Evolutionary conservation across 495 filamentous ascomycete species (phyloP).

Genomic region (Hypoxylon fuscum): DNA sequence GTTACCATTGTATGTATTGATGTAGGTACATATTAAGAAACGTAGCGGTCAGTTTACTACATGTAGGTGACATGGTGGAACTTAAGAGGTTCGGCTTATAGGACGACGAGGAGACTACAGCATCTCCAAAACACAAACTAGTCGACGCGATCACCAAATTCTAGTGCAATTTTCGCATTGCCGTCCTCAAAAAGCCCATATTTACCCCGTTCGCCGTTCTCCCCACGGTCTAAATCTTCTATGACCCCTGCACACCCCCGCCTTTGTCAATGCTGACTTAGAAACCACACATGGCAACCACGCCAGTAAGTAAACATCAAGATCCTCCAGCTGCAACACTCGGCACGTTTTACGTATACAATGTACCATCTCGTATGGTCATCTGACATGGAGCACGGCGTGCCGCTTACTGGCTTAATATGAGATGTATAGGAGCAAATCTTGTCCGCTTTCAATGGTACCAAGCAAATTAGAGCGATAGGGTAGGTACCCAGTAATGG

Average conservation of each 20-base stretch:
- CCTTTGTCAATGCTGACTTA: constrained; percentile 49
- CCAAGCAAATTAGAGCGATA: neutral
- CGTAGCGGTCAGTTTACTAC: constrained; percentile 15
- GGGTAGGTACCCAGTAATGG: neutral
- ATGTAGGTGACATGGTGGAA: constrained; percentile 16
- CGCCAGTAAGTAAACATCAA: neutral
- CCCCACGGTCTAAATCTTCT: constrained; percentile 25
- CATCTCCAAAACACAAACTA: constrained; percentile 17
- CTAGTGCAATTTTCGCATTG: constrained; percentile 27
- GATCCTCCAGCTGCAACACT: constrained; percentile 14
- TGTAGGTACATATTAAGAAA: neutral
- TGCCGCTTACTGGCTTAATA: neutral
- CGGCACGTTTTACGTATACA: constrained; percentile 7
- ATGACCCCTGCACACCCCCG: constrained; percentile 41
- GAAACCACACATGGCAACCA: constrained; percentile 1
- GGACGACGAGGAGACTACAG: constrained; percentile 1
- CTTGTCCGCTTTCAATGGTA: neutral
- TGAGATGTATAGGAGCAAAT: neutral
- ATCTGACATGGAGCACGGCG: constrained; percentile 2
- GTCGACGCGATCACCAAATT: neutral
- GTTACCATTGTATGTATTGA: constrained; percentile 6
- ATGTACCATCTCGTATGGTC: constrained; percentile 1
- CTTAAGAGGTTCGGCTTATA: constrained; percentile 8
- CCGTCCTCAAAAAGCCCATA: constrained; percentile 22
- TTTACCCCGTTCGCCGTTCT: constrained; percentile 33